A percentile compares a stretch with the other conserved stretches of the same genome.
Conservation (phyloP, 2,329 filamentous ascomycete genomes). For the Fusarium phyllophilum region DNA sequence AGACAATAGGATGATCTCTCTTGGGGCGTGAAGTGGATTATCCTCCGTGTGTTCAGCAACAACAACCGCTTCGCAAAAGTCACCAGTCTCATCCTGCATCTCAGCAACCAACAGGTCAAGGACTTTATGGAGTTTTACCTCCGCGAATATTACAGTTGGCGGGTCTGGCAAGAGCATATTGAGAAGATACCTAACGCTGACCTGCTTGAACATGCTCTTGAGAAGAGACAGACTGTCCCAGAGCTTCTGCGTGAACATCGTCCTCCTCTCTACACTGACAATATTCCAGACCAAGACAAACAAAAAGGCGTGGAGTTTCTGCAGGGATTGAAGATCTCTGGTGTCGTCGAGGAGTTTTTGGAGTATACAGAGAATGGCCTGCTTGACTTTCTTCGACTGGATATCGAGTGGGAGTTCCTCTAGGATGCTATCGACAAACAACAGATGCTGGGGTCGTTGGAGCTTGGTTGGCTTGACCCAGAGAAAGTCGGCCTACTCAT, state of each 20-base stretch:
- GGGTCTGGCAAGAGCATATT: constrained; percentile 28
- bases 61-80: constrained; percentile 35
- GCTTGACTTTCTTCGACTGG: constrained; percentile 40
- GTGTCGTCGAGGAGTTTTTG: constrained; percentile 14
- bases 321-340: background rate
- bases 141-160: constrained; percentile 31
- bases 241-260: constrained; percentile 30
- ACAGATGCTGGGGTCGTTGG: constrained; percentile 6
- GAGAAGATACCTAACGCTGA: constrained; percentile 18
- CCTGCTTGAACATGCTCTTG: constrained; percentile 9
- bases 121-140: constrained; percentile 40
- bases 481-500: background rate
- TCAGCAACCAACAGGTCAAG: constrained; percentile 34
- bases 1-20: constrained; percentile 39
- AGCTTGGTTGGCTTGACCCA: constrained; percentile 28
- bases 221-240: constrained; percentile 8
- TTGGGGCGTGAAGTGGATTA: constrained; percentile 42
- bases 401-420: constrained; percentile 40
- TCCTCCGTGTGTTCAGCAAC: constrained; percentile 37
- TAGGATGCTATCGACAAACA: constrained; percentile 34
- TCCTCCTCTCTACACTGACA: constrained; percentile 41
- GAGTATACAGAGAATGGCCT: constrained; percentile 15
- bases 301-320: constrained; percentile 34
- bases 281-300: constrained; percentile 25
- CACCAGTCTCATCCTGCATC: constrained; percentile 25